Percentiles rank a stretch among this genome's conserved stretches.
Conservation (phyloP, 345 rosid species). For the Murraya paniculata region DNA sequence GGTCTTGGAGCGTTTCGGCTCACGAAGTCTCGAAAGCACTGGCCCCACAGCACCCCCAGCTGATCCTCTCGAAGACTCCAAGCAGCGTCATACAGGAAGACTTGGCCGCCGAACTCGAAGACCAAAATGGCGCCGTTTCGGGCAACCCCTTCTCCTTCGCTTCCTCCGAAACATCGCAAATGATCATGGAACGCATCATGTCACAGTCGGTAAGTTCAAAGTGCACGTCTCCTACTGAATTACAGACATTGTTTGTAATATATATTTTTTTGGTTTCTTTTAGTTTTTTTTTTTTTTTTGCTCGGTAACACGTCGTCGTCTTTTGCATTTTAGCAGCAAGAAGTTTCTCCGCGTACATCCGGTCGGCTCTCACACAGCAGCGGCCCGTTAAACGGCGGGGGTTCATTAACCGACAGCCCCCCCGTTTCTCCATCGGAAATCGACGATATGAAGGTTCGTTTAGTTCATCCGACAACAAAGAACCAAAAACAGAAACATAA, state of each 20-base stretch:
- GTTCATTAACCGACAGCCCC: constrained; percentile 91
- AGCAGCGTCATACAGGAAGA: constrained; percentile 59
- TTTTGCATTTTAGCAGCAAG: constrained; percentile 53
- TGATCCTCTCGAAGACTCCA: constrained; percentile 44
- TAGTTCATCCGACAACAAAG: background rate
- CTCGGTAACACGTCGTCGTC: background rate
- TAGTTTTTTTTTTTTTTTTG: background rate
- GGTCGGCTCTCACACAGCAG: constrained; percentile 89
- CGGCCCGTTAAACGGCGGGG: constrained; percentile 67
- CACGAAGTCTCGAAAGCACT: constrained; percentile 75
- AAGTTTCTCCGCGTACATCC: constrained; percentile 80
- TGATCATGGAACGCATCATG: constrained; percentile 98
- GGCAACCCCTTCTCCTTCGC: constrained; percentile 96
- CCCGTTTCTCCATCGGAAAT: constrained; percentile 88
- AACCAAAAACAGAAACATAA: background rate
- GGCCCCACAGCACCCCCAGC: constrained; percentile 45
- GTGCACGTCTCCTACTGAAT: constrained; percentile 6
- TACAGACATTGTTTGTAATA: too few relatives aligned
- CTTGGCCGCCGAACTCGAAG: constrained; percentile 59
- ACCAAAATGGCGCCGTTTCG: constrained; percentile 48
- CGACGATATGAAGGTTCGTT: constrained; percentile 73
- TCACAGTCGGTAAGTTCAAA: constrained; percentile 80
- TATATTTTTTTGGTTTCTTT: background rate
- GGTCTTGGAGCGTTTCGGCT: constrained; percentile 96
- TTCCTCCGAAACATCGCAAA: constrained; percentile 91